Evolutionary conservation across 441 rosid species (phyloP).

Genomic region (Populus hybrid): DNA sequence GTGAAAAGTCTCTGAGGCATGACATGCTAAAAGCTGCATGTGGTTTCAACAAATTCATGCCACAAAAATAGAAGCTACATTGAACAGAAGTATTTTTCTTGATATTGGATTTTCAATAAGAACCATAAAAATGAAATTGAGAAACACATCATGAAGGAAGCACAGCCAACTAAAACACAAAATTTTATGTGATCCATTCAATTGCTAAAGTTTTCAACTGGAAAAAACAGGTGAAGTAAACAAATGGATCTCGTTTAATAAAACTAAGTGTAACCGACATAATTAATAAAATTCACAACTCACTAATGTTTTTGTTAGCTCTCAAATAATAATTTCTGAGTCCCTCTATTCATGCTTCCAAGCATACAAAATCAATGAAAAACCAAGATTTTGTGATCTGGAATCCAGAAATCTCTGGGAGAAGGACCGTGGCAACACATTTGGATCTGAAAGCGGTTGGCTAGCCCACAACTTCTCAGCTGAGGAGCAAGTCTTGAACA

Average conservation of each 20-base stretch:
- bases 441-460: constrained; percentile 49
- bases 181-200: background rate
- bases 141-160: background rate
- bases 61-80: too few relatives aligned
- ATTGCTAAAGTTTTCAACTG: background rate
- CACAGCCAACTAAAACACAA: background rate
- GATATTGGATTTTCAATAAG: background rate
- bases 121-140: background rate
- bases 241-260: background rate
- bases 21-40: background rate
- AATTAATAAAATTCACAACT: background rate
- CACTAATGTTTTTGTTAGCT: background rate
- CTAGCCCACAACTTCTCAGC: constrained; percentile 63
- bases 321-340: constrained; percentile 9
- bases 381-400: constrained; percentile 59
- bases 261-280: background rate
- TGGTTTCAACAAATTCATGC: too few relatives aligned
- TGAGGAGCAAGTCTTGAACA: constrained; percentile 71
- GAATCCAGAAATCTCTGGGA: constrained; percentile 63
- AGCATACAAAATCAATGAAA: constrained; percentile 71
- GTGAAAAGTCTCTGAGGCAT: background rate
- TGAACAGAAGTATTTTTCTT: background rate
- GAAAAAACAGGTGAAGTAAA: background rate
- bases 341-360: constrained; percentile 79
- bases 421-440: constrained; percentile 49